Percentiles rank a stretch among this genome's conserved stretches.
phyloP scores from a whole-genome alignment of 2,329 filamentous ascomycete genomes.

The Apiospora hydei region DNA sequence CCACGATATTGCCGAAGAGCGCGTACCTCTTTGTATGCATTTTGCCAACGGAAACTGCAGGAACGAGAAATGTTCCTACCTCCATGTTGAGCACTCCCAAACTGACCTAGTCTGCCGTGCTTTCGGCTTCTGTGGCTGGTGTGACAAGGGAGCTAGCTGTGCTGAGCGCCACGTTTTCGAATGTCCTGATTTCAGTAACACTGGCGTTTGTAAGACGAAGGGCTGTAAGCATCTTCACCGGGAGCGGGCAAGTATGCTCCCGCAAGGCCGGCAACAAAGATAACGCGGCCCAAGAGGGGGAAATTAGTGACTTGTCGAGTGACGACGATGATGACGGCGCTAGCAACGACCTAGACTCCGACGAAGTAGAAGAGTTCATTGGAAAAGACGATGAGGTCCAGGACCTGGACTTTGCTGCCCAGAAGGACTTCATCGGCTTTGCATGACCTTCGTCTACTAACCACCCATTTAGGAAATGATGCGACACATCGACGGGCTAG shows the following conservation, averaged over 20 bases:
- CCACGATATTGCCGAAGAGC: conserved; percentile 82
- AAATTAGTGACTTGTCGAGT: conserved; percentile 76
- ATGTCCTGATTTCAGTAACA: conserved; percentile 95
- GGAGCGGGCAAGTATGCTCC: conserved; percentile 80
- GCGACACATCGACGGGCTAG: neutral
- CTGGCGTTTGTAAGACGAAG: conserved; percentile 79
- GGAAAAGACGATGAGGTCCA: conserved; percentile 57
- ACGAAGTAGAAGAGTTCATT: conserved; percentile 73
- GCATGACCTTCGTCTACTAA: conserved; percentile 34
- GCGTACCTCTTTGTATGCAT: conserved; percentile 88
- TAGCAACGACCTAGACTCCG: conserved; percentile 82
- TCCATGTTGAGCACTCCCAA: conserved; percentile 81
- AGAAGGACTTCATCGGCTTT: conserved; percentile 66
- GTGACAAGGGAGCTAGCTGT: conserved; percentile 81
- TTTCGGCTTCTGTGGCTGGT: conserved; percentile 90
- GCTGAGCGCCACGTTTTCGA: conserved; percentile 87
- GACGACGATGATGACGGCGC: conserved; percentile 74
- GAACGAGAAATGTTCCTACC: conserved; percentile 85
- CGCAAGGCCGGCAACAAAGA: conserved; percentile 67
- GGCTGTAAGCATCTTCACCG: conserved; percentile 88
- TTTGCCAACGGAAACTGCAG: conserved; percentile 90
- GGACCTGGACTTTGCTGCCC: conserved; percentile 62
- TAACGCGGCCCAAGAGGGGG: conserved; percentile 53
- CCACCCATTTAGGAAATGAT: conserved; percentile 22
- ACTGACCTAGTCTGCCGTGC: conserved; percentile 80